Percentiles rank a stretch among this genome's conserved stretches.
Evolutionary conservation across 148 eudicot species (phyloP).

Genomic region (Diospyros lotus): DNA sequence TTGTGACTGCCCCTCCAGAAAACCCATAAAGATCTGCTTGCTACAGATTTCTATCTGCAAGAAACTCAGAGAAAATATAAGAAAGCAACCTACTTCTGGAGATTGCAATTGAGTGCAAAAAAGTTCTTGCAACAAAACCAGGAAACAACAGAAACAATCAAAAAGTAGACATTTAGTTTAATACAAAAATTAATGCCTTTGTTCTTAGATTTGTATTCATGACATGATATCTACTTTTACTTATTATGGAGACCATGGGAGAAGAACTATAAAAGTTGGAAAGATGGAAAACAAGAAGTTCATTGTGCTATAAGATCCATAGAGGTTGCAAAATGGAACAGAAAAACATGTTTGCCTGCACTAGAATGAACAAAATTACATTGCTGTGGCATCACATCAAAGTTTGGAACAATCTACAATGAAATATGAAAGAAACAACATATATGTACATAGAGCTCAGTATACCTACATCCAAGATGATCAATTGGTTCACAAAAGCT

Average conservation of each 20-base stretch:
- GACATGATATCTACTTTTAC: not conserved
- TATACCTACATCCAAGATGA: not conserved
- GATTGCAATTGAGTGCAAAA: not conserved
- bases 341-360: not conserved
- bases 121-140: not conserved
- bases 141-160: not conserved
- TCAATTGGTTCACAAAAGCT: not conserved
- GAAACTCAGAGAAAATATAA: not conserved
- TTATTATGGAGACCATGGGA: not conserved
- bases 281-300: not conserved
- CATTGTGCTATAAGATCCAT: no score
- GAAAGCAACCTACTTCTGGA: not conserved
- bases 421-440: not conserved
- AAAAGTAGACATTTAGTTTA: not conserved
- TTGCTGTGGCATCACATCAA: not conserved
- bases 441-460: not conserved
- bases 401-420: not conserved
- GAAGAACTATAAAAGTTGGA: not conserved
- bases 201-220: not conserved
- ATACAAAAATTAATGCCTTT: not conserved
- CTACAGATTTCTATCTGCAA: conserved; percentile 62
- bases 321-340: not conserved
- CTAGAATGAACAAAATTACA: not conserved
- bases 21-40: conserved; percentile 54
- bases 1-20: conserved; percentile 40